Base-by-base conservation (phyloP, 208 protist genomes). In the Porcisia deanei region DNA sequence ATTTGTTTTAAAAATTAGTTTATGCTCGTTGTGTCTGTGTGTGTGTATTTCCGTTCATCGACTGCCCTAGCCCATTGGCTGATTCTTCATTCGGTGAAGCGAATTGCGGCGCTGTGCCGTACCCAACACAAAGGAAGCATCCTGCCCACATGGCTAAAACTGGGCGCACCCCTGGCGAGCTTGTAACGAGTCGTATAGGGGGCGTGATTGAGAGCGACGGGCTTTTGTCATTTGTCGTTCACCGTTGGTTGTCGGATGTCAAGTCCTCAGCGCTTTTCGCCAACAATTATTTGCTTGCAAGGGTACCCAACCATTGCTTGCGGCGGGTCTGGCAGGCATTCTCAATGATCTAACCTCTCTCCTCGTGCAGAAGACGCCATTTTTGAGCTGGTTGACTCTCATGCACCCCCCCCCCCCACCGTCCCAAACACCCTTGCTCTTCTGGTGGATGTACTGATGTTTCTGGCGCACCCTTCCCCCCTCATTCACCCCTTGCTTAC, bases 71-170 rank as follows among this genome's bases (percentile, higher is more conserved):
- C 18, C 37, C n/a, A 3, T 30, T 54, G n/a, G 65, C 9, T 3
- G 65, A 53, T 10, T 14, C 3, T 8, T 64, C 25, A 53, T 12
- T 43, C 9, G 39, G 1, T 63, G 22, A 14, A 60, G 45, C n/a
- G 64, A 45, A 39, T 47, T 20, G 34, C 10, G 37, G 47, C 25
- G 57, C 57, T 45, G 64, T 34, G 70, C 57, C 22, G 16, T 55
- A 61, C 34, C 9, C 54, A 39, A 45, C 54, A 47, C 68, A n/a
- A 73, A 20, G 14, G 53, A 52, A 52, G 73, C 41, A 52, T 72
- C 9, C 0, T 47, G 0, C 10, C 30, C 22, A 34, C 20, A 55
- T 5, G 54, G 16, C 4, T 55, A 57, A 18, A 55, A 55, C 22
- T 3, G 1, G 0, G 61, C 16, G 20, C 20, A 66, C 39, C 45